Evolutionary conservation across 1,139 yeast species (phyloP).

Genomic region (Lodderomyces elongisporus): DNA sequence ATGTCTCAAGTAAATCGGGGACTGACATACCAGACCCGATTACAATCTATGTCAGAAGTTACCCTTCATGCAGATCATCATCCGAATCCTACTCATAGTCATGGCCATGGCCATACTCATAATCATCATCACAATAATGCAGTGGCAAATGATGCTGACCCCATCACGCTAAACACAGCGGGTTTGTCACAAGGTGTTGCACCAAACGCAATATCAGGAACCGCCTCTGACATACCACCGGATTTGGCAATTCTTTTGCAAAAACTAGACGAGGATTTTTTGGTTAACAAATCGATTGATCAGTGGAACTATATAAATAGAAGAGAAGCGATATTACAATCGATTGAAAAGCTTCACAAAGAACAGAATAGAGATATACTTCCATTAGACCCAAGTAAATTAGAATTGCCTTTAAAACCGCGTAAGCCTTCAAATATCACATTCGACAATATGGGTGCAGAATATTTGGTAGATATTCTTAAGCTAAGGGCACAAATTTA

Average conservation of each 20-base stretch:
- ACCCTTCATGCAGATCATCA: conserved; percentile 5
- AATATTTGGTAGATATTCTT: conserved; percentile 66
- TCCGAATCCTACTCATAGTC: too few species aligned
- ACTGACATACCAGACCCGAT: conserved; percentile 1
- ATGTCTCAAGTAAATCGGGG: conserved; percentile 4
- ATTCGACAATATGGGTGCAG: conserved; percentile 24
- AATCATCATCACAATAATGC: too few species aligned
- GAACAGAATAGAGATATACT: conserved; percentile 22
- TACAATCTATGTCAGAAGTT: conserved; percentile 13
- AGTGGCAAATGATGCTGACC: conserved; percentile 8
- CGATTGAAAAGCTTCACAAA: conserved; percentile 33
- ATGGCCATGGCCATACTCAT: too few species aligned
- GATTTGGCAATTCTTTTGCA: conserved; percentile 43
- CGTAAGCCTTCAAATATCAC: conserved; percentile 24
- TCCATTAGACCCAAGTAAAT: conserved; percentile 36
- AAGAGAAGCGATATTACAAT: conserved; percentile 43
- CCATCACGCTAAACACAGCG: conserved; percentile 6
- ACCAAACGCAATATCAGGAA: conserved; percentile 4
- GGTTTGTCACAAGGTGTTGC: conserved; percentile 9
- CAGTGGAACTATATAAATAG: conserved; percentile 48
- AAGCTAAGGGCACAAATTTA: conserved; percentile 66
- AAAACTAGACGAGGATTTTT: conserved; percentile 41
- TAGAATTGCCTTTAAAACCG: conserved; percentile 56
- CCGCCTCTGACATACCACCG: conserved; percentile 39
- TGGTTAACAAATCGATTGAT: conserved; percentile 37